Percentiles rank a stretch among this genome's conserved stretches.
Conservation (phyloP, 2,329 filamentous ascomycete genomes). For the Diplodia corticola region DNA sequence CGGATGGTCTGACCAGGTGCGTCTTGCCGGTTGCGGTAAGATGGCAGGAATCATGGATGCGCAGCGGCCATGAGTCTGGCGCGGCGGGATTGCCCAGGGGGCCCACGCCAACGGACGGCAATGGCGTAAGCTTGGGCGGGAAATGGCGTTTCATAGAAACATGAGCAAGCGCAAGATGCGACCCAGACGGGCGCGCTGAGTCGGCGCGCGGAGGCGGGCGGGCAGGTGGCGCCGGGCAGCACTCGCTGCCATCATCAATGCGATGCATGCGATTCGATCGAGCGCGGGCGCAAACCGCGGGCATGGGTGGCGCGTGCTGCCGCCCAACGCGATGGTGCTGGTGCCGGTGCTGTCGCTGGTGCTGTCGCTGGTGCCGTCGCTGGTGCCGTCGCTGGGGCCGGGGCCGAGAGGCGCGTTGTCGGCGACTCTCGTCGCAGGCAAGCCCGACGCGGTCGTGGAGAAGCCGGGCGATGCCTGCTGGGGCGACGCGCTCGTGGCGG, state of each 20-base stretch:
- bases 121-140: slow-evolving; percentile 24
- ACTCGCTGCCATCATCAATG: slow-evolving; percentile 8
- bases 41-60: slow-evolving; percentile 2
- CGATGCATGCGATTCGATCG: slow-evolving; percentile 4
- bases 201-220: slow-evolving; percentile 18
- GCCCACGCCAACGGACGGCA: slow-evolving; percentile 22
- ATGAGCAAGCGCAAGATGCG: slow-evolving; percentile 11
- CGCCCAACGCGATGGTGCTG: not conserved
- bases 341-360: no score
- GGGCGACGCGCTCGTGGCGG: slow-evolving; percentile 11
- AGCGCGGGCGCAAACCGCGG: slow-evolving; percentile 3
- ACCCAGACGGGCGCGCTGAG: slow-evolving; percentile 8
- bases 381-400: no score
- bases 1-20: slow-evolving; percentile 21
- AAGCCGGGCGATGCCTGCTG: slow-evolving; percentile 22
- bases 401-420: not conserved
- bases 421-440: slow-evolving; percentile 5
- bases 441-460: slow-evolving; percentile 20
- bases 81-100: slow-evolving; percentile 10
- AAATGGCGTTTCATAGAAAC: slow-evolving; percentile 21
- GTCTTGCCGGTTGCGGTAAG: slow-evolving; percentile 18
- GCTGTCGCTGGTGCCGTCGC: no score
- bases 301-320: not conserved
- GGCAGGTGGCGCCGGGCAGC: slow-evolving; percentile 14
- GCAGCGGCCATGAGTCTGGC: slow-evolving; percentile 8